Evolutionary conservation across 2,329 filamentous ascomycete genomes (phyloP).

Genomic region (Akanthomyces dipterigenus): DNA sequence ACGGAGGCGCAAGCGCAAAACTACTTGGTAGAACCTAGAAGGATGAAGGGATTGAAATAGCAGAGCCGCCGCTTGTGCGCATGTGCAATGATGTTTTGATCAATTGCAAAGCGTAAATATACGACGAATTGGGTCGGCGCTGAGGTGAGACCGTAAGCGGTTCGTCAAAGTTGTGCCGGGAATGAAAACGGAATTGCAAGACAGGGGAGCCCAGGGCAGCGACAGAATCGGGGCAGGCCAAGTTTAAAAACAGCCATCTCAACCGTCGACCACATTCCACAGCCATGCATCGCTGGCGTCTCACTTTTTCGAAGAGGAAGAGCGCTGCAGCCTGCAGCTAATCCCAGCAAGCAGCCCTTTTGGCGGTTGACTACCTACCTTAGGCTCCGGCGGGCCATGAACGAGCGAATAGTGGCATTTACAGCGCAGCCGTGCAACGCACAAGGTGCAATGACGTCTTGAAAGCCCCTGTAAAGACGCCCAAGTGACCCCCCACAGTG

Average conservation of each 20-base stretch:
- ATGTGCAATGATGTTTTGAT: neutral
- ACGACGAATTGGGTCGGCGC: neutral
- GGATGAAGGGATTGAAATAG: neutral
- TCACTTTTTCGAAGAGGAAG: neutral
- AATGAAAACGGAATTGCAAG: constrained; percentile 10
- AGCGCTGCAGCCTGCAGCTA: neutral
- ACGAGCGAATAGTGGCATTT: neutral
- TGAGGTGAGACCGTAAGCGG: neutral
- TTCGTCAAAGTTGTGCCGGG: neutral
- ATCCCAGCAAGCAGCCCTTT: constrained; percentile 4
- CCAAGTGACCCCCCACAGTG: constrained; percentile 7
- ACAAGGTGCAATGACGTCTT: constrained; percentile 9
- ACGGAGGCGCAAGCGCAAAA: neutral
- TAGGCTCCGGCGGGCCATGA: neutral
- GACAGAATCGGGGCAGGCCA: neutral
- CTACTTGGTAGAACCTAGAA: neutral
- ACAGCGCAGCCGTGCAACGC: neutral
- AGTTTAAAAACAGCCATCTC: constrained; percentile 1
- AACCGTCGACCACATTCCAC: constrained; percentile 7
- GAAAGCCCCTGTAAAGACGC: constrained; percentile 4
- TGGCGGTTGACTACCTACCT: neutral
- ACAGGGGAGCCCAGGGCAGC: neutral
- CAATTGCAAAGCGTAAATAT: neutral
- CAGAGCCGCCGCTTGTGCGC: neutral
- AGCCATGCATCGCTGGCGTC: neutral